Base-by-base conservation (phyloP, 768 basidiomycete genomes). In the Daedalea quercina region DNA sequence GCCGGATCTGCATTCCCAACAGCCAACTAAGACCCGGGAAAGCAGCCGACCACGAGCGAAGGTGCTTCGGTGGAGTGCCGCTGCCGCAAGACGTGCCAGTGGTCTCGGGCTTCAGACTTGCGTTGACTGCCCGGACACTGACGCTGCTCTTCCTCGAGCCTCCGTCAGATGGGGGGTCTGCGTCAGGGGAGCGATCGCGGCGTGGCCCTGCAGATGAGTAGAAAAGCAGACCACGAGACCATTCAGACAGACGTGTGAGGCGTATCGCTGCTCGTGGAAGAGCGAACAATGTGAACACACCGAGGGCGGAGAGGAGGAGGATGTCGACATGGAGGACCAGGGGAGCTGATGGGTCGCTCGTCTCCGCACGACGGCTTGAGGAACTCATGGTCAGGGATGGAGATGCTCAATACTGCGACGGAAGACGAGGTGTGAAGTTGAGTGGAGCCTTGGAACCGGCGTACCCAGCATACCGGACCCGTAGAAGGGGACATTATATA, bases 251-350 rank as follows among this genome's bases (percentile, higher is more conserved):
- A 33, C 69, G 71, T 56, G 77, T 78, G 54, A 83, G 72, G 35
- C 84, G 77, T 23, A 76, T 78, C 28, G 79, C 54, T 11, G 69
- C 70, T 50, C 78, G 76, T 9, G 82, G 83, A 9, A 83, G 63
- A 1, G 73, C 70, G 48, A 73, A 64, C 23, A 81, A 61, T 31
- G 74, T 66, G 41, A 78, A 67, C 15, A 73, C 49, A 0, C 65
- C 69, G 28, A 73, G 62, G 46, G 77, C 53, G 22, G 71, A 70
- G 45, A 76, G 56, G 47, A 83, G 62, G 58, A 81, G 66, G 51
- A 84, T 65, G 63, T 77, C 63, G 35, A 78, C 28, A 31, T 31
- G 28, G 28, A 31, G 28, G 11, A 31, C 28, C 28, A 31, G 11
- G 28, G 28, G 11, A 11, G 4, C 28, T 11, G 28, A 6, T 11